Base-by-base conservation (phyloP, 2,329 filamentous ascomycete species). In the Apiospora rasikravindrae region DNA sequence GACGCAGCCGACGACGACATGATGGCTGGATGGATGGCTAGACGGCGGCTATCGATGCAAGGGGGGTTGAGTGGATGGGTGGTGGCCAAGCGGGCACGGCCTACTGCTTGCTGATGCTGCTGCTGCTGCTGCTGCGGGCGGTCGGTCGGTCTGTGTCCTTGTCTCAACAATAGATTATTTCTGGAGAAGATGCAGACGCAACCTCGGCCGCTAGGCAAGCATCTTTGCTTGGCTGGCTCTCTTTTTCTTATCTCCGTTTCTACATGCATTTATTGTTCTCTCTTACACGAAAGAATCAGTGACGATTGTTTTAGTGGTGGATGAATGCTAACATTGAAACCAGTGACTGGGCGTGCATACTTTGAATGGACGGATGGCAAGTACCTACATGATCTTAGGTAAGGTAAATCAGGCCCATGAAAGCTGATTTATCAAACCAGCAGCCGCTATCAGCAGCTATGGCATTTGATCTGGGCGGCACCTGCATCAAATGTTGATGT, bases 101-200 rank as follows among this genome's bases (percentile, higher is more conserved):
- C n/a, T n/a, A n/a, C n/a, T n/a, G n/a, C n/a, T n/a, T n/a, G n/a
- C n/a, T n/a, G n/a, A n/a, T n/a, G n/a, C n/a, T n/a, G n/a, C n/a
- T n/a, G n/a, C n/a, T n/a, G n/a, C n/a, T n/a, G n/a, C n/a, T n/a
- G n/a, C n/a, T n/a, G n/a, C n/a, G n/a, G n/a, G n/a, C 57, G 19
- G 57, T 40, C 33, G 57, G 29, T 40, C 44, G 45, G 45, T n/a
- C 45, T 49, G 45, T 49, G 45, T n/a, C 45, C 44, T 47, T 37
- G 44, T 37, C 67, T 69, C 67, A 51, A 51, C 67, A 37, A 40
- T 44, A 69, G 67, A 33, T 47, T 49, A n/a, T 49, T 45, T 29
- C 42, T 69, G 44, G 44, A 49, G 40, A 70, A n/a, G 13, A 44
- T 61, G 51, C 57, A 13, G 57, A 29, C 33, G 14, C 53, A 61